Evolutionary conservation across 108 stramenopile genomes (phyloP), one percentile per base, ranked within the genome.

Genomic region (Pseudonitzschia delicatissima): DNA sequence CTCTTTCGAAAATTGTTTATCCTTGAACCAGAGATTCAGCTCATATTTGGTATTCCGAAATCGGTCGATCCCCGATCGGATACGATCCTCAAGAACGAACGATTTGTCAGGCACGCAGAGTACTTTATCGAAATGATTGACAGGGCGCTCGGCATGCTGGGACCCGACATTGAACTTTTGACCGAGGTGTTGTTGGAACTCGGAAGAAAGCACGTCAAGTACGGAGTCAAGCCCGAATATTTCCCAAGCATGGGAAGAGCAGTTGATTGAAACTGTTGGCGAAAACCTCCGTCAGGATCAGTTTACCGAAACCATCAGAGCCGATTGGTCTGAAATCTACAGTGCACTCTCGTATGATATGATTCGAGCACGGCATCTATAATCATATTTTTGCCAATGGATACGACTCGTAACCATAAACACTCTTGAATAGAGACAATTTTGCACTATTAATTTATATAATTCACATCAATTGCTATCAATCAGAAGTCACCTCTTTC

Each of bases 131-230:
- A 20, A 23, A 74, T 77, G 72, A 45, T 82, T n/a, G 70, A 82
- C 65, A 74, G 52, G 17, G 81, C 81, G 13, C 11, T 82, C 12
- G 61, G 64, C 34, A 74, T 82, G 81, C 53, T 82, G 7, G 81
- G 67, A 26, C 73, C 81, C 20, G 77, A 82, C 50, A 71, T 74
- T 20, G 80, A 81, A 26, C 29, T 71, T 13, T 66, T 76, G 36
- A 69, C 70, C 12, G 75, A 76, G 8, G 72, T 81, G 33, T 45
- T 81, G 47, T 34, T 61, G 0, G 75, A 77, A 36, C 40, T 84
- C 12, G 83, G 83, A n/a, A 36, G 55, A 20, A 80, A 78, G 32
- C 83, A 84, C 50, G 72, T 62, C 17, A 26, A 45, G n/a, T 78
- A 78, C 57, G 83, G 83, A 6, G 83, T 78, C 36, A 53, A 77